Conservation (phyloP, 768 basidiomycete genomes). For the Lactarius akahatsu region DNA sequence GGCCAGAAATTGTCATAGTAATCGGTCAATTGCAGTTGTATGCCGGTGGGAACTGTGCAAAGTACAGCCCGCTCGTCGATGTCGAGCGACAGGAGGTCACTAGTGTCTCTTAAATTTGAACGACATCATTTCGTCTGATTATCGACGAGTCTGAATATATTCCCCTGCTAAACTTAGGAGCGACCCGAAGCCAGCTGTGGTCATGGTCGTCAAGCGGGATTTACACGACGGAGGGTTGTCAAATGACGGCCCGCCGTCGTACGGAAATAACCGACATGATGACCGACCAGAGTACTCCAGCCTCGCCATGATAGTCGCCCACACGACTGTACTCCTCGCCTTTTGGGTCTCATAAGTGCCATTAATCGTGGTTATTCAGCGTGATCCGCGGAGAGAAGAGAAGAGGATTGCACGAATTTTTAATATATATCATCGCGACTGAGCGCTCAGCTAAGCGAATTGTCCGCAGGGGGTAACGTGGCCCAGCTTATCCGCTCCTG, state of each 20-base stretch:
- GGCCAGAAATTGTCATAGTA: too few relatives aligned
- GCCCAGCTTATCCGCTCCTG: not conserved
- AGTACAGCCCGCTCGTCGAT: too few relatives aligned
- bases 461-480: not conserved
- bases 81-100: too few relatives aligned
- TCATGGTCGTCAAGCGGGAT: not conserved
- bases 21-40: too few relatives aligned
- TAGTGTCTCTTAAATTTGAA: not conserved
- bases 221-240: not conserved
- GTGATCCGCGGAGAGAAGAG: not conserved
- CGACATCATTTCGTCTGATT: not conserved
- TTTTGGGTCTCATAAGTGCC: not conserved
- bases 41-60: too few relatives aligned
- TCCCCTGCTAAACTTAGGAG: not conserved
- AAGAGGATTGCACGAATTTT: not conserved
- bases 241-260: too few relatives aligned
- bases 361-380: not conserved
- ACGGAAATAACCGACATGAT: not conserved
- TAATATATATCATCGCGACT: not conserved
- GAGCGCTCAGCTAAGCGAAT: constrained; percentile 8
- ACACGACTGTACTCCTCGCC: not conserved
- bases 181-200: not conserved
- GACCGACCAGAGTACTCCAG: not conserved
- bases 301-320: not conserved
- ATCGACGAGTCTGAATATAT: not conserved